Base-by-base conservation (phyloP, 345 rosid species). In the Punica granatum region DNA sequence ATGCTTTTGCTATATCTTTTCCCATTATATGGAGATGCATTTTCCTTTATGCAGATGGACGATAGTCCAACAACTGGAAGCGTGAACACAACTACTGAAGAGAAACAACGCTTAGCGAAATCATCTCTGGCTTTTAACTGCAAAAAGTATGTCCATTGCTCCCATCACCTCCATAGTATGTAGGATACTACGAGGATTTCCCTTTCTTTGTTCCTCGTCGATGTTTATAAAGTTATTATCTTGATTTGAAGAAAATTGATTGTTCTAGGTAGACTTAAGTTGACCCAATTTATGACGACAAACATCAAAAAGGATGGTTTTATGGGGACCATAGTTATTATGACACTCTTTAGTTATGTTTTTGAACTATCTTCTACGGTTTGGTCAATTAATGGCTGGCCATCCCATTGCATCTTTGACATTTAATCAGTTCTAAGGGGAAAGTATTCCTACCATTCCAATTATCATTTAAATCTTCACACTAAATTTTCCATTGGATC, bases 61-160 rank as follows among this genome's bases (percentile, higher is more conserved):
- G 87, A 44, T 72, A 94, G 97, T 78, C 99, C 99, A 46, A 94
- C 99, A 46, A 92, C 98, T 0, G 99, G 99, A 75, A 92, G 98
- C 64, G 93, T 94, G 69, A 90, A 77, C 77, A 89, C 90, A 2
- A 89, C 90, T 60, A 77, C 63, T 60, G 86, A 77, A 59, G 98
- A 94, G 85, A 94, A 94, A 79, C 93, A 79, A 66, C 90, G 88
- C 36, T 78, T 92, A 71, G 99, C 99, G 34, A 92, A 89, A 76
- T 75, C 85, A 23, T 95, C 99, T 78, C 89, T 92, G 56, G 93
- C 97, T 65, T 90, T 88, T 81, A 95, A 95, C 80, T 90, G 87
- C 77, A 88, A 95, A 82, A 92, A 86, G 99, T 95, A 90, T 73
- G 99, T 76, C 42, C 37, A 65, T 11, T 34, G 43, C n/a, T 60